Evolutionary conservation across 495 filamentous ascomycete genomes (phyloP).

Genomic region (Halenospora varia): DNA sequence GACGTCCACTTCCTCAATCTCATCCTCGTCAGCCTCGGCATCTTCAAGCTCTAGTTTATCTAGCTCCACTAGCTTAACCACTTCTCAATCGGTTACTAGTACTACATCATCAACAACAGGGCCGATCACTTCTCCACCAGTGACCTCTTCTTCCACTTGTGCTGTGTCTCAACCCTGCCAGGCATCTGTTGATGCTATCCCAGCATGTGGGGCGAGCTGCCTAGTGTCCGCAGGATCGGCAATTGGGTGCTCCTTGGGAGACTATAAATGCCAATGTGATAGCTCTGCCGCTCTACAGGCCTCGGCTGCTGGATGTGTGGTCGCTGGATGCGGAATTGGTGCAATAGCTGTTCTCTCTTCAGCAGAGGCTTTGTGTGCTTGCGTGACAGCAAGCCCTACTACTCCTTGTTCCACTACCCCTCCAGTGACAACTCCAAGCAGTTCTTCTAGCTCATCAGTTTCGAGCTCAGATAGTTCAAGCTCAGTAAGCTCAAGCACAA

Average conservation of each 20-base stretch:
- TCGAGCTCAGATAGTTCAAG: background rate
- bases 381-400: slow-evolving; percentile 9
- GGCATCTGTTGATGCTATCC: background rate
- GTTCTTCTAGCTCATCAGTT: background rate
- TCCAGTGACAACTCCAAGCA: background rate
- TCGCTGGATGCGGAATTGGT: background rate
- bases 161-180: background rate
- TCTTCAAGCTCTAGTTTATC: background rate
- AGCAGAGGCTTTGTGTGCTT: slow-evolving; percentile 6
- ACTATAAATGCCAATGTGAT: slow-evolving; percentile 7
- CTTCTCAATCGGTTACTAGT: background rate
- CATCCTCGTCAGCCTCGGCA: background rate
- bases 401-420: background rate
- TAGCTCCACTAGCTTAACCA: background rate
- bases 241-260: background rate
- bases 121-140: background rate
- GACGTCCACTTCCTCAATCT: too few species aligned
- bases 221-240: slow-evolving; percentile 6
- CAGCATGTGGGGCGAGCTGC: background rate
- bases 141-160: background rate
- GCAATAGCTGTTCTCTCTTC: slow-evolving; percentile 3
- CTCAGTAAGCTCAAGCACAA: background rate
- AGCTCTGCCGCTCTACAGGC: slow-evolving; percentile 6
- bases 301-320: background rate
- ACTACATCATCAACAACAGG: background rate